Percentiles rank a stretch among this genome's conserved stretches.
phyloP scores from a whole-genome alignment of 2,329 filamentous ascomycete genomes.

The Aspergillus sp. region DNA sequence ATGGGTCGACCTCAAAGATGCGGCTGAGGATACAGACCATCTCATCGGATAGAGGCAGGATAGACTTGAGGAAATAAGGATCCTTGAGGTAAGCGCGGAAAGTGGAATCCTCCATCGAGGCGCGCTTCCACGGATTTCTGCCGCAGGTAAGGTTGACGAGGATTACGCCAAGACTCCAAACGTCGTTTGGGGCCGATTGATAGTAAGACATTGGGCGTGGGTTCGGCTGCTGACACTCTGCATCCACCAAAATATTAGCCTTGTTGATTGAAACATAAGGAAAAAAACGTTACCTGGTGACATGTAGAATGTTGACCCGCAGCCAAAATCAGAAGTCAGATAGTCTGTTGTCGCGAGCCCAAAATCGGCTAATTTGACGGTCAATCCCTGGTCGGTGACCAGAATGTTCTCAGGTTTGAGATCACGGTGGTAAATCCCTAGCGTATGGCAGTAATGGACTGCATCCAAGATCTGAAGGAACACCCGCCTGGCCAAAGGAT shows the following conservation, averaged over 20 bases:
- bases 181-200: slow-evolving; percentile 90
- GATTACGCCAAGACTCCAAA: slow-evolving; percentile 98
- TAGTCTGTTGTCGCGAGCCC: slow-evolving; percentile 86
- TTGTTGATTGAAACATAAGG: not conserved
- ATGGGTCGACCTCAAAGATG: slow-evolving; percentile 86
- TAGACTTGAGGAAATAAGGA: slow-evolving; percentile 85
- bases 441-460: slow-evolving; percentile 89
- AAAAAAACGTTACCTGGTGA: slow-evolving; percentile 74
- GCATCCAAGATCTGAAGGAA: slow-evolving; percentile 97
- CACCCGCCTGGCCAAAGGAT: slow-evolving; percentile 80
- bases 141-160: slow-evolving; percentile 97
- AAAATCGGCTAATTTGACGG: slow-evolving; percentile 96
- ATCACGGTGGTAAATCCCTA: slow-evolving; percentile 96
- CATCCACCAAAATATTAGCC: slow-evolving; percentile 26
- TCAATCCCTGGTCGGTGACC: slow-evolving; percentile 84
- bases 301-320: slow-evolving; percentile 99
- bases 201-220: slow-evolving; percentile 76
- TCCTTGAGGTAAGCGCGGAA: slow-evolving; percentile 89
- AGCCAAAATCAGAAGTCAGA: slow-evolving; percentile 91
- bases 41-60: slow-evolving; percentile 87
- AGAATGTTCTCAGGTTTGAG: slow-evolving; percentile 98
- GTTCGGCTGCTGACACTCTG: slow-evolving; percentile 86
- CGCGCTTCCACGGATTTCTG: slow-evolving; percentile 98
- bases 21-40: slow-evolving; percentile 84
- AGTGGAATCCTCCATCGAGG: slow-evolving; percentile 89